A percentile compares a stretch with the other conserved stretches of the same genome.
Evolutionary conservation across 1,284 basidiomycete genomes (phyloP).

Genomic region (Fomitopsis betulina): DNA sequence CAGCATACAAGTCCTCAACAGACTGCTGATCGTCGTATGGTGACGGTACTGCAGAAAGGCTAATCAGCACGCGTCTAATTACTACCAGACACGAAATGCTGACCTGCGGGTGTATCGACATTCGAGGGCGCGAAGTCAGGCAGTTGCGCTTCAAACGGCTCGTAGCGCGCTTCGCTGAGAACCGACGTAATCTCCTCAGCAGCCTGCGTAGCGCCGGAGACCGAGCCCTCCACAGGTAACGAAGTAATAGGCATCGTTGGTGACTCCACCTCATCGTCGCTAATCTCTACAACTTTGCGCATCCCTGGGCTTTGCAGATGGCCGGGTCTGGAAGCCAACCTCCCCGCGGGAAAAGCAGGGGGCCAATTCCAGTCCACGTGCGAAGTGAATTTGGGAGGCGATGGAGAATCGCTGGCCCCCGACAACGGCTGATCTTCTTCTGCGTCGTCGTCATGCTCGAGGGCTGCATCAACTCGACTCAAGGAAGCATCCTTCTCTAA

Average conservation of each 20-base stretch:
- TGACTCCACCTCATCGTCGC: conserved; percentile 22
- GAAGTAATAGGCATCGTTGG: not conserved
- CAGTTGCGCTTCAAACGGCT: not conserved
- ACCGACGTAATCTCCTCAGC: not conserved
- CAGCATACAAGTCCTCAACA: conserved; percentile 24
- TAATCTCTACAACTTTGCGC: conserved; percentile 21
- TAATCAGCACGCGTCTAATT: not conserved
- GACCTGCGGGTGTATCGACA: not conserved
- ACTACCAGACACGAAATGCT: not conserved
- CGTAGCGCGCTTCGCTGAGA: not conserved
- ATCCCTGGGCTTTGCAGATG: conserved; percentile 16
- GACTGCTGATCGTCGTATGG: not conserved
- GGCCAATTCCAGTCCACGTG: conserved; percentile 36
- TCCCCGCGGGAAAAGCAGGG: conserved; percentile 29
- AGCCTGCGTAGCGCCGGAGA: not conserved
- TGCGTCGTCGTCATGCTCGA: not conserved
- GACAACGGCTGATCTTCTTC: not conserved
- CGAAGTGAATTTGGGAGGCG: conserved; percentile 14
- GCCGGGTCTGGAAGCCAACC: conserved; percentile 22
- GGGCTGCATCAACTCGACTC: not conserved
- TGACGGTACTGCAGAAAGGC: not conserved
- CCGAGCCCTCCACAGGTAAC: not conserved
- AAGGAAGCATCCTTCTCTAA: conserved; percentile 1
- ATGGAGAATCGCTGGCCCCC: not conserved
- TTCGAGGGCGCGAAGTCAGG: not conserved